Base-by-base conservation (phyloP, 345 rosid genomes). In the Xanthoceras sorbifolium region DNA sequence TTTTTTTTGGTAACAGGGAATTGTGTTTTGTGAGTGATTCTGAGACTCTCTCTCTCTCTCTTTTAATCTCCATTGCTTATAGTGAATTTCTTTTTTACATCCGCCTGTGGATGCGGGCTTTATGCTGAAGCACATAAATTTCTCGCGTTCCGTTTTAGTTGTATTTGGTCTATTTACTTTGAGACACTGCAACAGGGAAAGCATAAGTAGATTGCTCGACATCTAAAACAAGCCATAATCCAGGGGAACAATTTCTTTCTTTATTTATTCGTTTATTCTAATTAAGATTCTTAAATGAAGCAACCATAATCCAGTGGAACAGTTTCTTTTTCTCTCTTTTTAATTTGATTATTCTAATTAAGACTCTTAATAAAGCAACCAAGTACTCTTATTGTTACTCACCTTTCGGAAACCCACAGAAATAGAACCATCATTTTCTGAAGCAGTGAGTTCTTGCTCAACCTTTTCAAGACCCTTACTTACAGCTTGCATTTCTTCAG, bases 401-500 rank as follows among this genome's bases (percentile, higher is more conserved):
- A 93, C 99, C 92, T 89, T 88, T 71, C 90, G 97, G 82, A 96
- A 96, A 66, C 97, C 97, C 26, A 82, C 26, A 81, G 97, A 96
- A 72, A 93, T 85, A 71, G 81, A 84, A 85, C 97, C 99, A 81
- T 96, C 99, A 77, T 84, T 87, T 81, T 87, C 91, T 69, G 99
- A 96, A 85, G 92, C 91, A 25, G 82, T 40, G 57, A 96, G 97
- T 78, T 96, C 99, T 86, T 91, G 92, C 76, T 84, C 93, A 29
- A 96, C 93, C 87, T 96, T 96, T 78, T 93, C 97, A 80, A 96
- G 94, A 80, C 99, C 99, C 88, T 86, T 96, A 83, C 86, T 87
- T 66, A 91, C 94, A 71, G 99, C 99, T 89, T 96, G 99, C 98
- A 95, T 93, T 87, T 95, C 99, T 87, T 95, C 99, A 79, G 99